Percentiles rank a stretch among this genome's conserved stretches.
Evolutionary conservation across 768 basidiomycete genomes (phyloP).

Genomic region (Auricularia sp.): DNA sequence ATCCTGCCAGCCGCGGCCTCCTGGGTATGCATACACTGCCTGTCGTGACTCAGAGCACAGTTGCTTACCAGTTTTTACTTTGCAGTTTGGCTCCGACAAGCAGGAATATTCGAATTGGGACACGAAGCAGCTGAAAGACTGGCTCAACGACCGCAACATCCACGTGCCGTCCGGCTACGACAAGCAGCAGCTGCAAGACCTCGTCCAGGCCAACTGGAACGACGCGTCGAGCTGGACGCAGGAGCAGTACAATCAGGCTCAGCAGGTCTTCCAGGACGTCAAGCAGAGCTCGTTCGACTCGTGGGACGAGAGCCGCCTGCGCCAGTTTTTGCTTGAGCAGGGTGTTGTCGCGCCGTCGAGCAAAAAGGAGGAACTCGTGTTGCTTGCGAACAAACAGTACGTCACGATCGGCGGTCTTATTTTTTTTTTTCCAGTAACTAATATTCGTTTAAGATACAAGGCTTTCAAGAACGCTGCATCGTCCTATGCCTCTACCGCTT

Average conservation of each 20-base stretch:
- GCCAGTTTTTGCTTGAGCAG: slow-evolving; percentile 77
- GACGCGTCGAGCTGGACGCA: slow-evolving; percentile 39
- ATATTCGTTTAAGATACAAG: slow-evolving; percentile 27
- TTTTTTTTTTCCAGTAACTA: background rate
- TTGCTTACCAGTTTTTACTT: background rate
- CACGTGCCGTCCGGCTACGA: slow-evolving; percentile 38
- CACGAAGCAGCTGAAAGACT: slow-evolving; percentile 47
- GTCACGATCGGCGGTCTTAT: slow-evolving; percentile 3
- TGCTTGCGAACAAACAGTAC: slow-evolving; percentile 60
- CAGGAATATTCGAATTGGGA: slow-evolving; percentile 48
- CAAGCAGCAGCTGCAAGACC: slow-evolving; percentile 32
- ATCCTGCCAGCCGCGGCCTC: background rate
- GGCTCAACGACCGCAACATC: slow-evolving; percentile 62
- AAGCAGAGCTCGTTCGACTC: slow-evolving; percentile 40
- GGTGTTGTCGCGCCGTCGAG: slow-evolving; percentile 78
- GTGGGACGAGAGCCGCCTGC: slow-evolving; percentile 78
- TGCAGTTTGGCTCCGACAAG: slow-evolving; percentile 13
- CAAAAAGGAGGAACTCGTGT: slow-evolving; percentile 66
- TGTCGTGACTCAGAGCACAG: no score
- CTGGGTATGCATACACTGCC: background rate
- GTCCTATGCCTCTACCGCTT: slow-evolving; percentile 41
- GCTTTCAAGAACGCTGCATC: slow-evolving; percentile 52
- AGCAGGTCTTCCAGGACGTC: slow-evolving; percentile 45
- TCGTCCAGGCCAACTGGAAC: slow-evolving; percentile 57
- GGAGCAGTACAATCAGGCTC: slow-evolving; percentile 55